These are phyloP conservation scores for Gossypium armourianum DNA, from an alignment of 441 rosid genomes.

Conservation along the genomic window DNA sequence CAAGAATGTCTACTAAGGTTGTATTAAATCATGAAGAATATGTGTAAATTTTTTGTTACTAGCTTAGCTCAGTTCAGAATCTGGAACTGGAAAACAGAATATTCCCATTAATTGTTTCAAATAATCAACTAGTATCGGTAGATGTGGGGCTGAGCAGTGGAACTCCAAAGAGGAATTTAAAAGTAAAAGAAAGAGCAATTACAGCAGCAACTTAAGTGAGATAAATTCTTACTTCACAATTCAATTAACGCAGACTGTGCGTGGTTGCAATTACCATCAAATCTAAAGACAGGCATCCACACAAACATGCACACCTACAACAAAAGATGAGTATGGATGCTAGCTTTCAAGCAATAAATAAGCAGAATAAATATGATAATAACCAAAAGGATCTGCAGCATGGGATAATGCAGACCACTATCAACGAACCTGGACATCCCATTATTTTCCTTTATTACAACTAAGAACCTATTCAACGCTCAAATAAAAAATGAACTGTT, in stretches of 20 bases:
- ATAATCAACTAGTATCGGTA: not conserved
- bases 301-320: not conserved
- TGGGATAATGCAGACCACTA: not conserved
- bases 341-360: not conserved
- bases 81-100: conserved; percentile 11
- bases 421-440: not conserved
- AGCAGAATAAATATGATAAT: not conserved
- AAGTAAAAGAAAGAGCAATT: not conserved
- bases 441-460: not conserved
- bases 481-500: not conserved
- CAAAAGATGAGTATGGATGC: not conserved
- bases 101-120: conserved; percentile 1
- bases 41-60: conserved; percentile 9
- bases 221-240: not conserved
- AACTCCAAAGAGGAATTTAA: not conserved
- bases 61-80: conserved; percentile 10
- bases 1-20: conserved; percentile 17
- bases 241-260: not conserved
- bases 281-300: conserved; percentile 4
- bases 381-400: not conserved
- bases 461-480: not conserved
- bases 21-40: conserved; percentile 12
- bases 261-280: not conserved
- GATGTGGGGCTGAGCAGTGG: not conserved
- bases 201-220: not conserved